These are phyloP conservation scores for Pichia membranifaciens DNA, from an alignment of 805 yeast species.

Conservation along the genomic window DNA sequence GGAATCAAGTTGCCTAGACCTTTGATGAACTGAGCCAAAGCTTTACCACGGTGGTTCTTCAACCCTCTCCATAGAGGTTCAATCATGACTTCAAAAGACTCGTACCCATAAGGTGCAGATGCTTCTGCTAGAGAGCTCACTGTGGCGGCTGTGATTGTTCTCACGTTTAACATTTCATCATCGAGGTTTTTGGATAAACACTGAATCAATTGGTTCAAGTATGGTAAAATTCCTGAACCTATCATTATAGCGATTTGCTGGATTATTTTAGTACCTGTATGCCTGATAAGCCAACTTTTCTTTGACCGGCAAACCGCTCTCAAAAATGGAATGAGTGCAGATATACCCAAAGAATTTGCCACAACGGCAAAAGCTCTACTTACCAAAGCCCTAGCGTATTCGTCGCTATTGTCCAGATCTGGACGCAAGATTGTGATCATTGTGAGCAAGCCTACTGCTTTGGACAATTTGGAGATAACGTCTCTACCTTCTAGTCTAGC, in stretches of 20 bases:
- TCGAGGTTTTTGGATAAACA: constrained; percentile 52
- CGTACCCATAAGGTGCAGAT: constrained; percentile 83
- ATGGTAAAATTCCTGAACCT: constrained; percentile 74
- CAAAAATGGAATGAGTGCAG: constrained; percentile 67
- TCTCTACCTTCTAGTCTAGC: constrained; percentile 76
- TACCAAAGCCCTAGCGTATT: constrained; percentile 68
- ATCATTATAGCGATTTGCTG: constrained; percentile 66
- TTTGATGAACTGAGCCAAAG: constrained; percentile 67
- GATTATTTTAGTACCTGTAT: constrained; percentile 71
- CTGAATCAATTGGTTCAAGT: constrained; percentile 56
- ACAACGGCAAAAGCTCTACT: constrained; percentile 80
- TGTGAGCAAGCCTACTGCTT: constrained; percentile 75
- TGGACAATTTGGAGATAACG: constrained; percentile 64
- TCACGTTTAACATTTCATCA: constrained; percentile 64
- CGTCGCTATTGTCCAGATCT: constrained; percentile 78
- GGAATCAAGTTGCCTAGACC: constrained; percentile 80
- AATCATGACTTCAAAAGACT: constrained; percentile 67
- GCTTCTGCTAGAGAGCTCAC: constrained; percentile 74
- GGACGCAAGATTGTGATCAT: constrained; percentile 77
- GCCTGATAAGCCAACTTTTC: constrained; percentile 76
- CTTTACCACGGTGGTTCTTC: constrained; percentile 67
- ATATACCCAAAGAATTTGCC: constrained; percentile 72
- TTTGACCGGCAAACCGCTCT: constrained; percentile 72
- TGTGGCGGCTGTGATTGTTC: constrained; percentile 67
- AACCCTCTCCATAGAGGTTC: constrained; percentile 82